Conservation (phyloP, 1,284 basidiomycete species). For the Porogramme epimiltina region DNA sequence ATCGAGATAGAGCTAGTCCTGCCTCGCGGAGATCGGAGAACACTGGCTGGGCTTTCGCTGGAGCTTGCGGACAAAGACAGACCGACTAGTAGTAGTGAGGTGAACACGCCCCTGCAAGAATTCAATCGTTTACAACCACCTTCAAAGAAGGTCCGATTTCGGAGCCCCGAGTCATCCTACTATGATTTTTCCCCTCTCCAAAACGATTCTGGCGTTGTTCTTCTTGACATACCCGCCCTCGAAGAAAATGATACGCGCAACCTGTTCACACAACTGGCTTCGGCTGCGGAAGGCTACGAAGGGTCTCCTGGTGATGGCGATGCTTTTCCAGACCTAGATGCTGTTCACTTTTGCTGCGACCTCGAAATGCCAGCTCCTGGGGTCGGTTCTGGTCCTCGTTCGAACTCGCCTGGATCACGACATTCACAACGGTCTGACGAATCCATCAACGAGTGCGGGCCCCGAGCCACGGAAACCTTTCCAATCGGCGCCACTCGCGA, state of each 20-base stretch:
- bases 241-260: neutral
- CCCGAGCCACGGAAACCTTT: too few relatives aligned
- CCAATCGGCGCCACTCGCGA: too few relatives aligned
- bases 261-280: constrained; percentile 21
- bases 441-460: too few relatives aligned
- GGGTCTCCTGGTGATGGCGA: constrained; percentile 25
- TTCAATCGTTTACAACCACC: constrained; percentile 1
- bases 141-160: constrained; percentile 16
- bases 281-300: constrained; percentile 28
- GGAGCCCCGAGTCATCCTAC: neutral
- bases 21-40: constrained; percentile 25
- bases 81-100: constrained; percentile 4
- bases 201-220: constrained; percentile 28
- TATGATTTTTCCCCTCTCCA: too few relatives aligned
- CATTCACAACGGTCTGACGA: too few relatives aligned
- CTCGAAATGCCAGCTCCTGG: neutral
- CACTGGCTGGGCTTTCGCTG: constrained; percentile 15
- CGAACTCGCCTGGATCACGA: neutral
- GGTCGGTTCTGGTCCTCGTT: neutral
- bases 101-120: neutral
- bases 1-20: constrained; percentile 17
- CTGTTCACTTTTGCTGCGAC: constrained; percentile 16
- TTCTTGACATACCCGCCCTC: neutral
- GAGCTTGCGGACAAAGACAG: neutral
- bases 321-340: constrained; percentile 28